Base-by-base conservation (phyloP, 805 yeast species). In the Metschnikowia amazonensis region DNA sequence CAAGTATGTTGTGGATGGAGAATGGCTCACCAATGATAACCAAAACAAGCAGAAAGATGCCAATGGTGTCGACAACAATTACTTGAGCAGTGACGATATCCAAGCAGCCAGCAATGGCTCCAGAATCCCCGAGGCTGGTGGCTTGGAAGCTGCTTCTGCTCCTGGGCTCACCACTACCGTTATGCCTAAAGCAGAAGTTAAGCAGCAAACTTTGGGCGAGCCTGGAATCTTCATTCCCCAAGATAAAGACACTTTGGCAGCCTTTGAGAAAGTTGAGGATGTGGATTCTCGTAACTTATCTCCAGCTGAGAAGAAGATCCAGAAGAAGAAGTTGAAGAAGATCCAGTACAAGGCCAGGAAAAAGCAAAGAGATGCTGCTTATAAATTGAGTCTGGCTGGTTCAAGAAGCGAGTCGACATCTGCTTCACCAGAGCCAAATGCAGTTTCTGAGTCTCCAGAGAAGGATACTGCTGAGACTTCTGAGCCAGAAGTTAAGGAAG, bases 171-270 rank as follows among this genome's bases (percentile, higher is more conserved):
- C 53, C 40, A 59, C 76, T 41, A 72, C 79, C 10, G 81, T 76
- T 18, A 45, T 76, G 64, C 81, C 82, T 36, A 60, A 73, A 3
- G 49, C 60, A 23, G 79, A 74, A 51, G 73, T 70, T 21, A 44
- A 64, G 40, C 74, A 74, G 41, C 66, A 68, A 47, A 62, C 74
- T 7, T 56, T 75, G 45, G 86, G 88, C 41, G 90, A 85, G 58
- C 89, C 94, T 24, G 96, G 96, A 38, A 74, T 86, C 49, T 76
- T 70, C 31, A 62, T 85, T 53, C 92, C 92, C 39, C 57, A 68
- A 34, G 76, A 85, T 59, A 75, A 87, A 16, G 76, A 74, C 36
- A 74, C 79, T n/a, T 78, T 87, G 56, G 70, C 77, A 48, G 96
- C 81, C 40, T 84, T 89, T 59, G 64, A 67, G 38, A 76, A 80